Evolutionary conservation across 169 alveolate genomes (phyloP).

Genomic region (Eimeria acervulina): DNA sequence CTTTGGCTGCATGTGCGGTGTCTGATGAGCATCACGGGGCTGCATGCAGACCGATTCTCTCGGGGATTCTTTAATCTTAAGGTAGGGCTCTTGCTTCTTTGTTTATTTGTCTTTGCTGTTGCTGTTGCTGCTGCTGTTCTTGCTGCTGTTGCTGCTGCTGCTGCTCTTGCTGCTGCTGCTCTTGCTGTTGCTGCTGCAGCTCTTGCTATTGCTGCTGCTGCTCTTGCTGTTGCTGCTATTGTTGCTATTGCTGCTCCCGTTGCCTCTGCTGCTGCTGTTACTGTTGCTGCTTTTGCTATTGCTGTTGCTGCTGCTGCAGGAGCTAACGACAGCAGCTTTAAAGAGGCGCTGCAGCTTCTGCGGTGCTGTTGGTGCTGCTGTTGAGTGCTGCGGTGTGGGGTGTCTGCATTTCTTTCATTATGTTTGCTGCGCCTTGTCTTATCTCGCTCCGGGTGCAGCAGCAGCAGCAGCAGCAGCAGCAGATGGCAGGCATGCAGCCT

Average conservation of each 20-base stretch:
- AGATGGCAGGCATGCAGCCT: too few species aligned
- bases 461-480: too few species aligned
- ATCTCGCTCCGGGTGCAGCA: not conserved
- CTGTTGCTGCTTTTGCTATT: conserved; percentile 24
- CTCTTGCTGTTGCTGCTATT: too few species aligned
- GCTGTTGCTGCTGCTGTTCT: not conserved
- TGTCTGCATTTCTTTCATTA: conserved; percentile 62
- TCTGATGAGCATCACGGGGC: conserved; percentile 41
- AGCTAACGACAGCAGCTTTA: not conserved
- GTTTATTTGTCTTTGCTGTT: too few species aligned
- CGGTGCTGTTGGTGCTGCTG: too few species aligned
- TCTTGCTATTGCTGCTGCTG: not conserved
- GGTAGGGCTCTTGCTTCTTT: not conserved
- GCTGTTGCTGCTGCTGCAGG: conserved; percentile 52
- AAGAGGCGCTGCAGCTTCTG: conserved; percentile 37
- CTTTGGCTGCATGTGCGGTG: conserved; percentile 48
- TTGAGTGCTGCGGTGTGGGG: not conserved
- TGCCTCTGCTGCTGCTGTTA: conserved; percentile 21
- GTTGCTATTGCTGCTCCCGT: too few species aligned
- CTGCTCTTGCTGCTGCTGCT: conserved; percentile 16
- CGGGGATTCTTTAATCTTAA: conserved; percentile 64
- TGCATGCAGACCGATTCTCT: conserved; percentile 26
- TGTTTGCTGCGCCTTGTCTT: conserved; percentile 21
- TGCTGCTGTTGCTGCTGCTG: not conserved
- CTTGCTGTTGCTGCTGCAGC: not conserved